Evolutionary conservation across 2,329 filamentous ascomycete genomes (phyloP).

Genomic region (Chrysosporium keratinophilum): DNA sequence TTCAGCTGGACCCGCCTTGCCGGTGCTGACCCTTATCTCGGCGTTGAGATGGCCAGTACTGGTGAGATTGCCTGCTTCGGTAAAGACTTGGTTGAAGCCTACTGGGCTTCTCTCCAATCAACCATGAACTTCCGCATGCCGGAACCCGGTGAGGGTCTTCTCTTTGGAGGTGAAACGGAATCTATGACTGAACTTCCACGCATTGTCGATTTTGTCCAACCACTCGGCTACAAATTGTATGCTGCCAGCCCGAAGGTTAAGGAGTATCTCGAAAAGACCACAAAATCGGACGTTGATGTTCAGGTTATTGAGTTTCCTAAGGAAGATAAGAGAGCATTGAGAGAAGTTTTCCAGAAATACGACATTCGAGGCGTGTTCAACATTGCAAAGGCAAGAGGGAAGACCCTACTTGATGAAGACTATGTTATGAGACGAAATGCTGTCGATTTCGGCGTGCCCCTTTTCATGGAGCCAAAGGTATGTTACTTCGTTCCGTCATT

Average conservation of each 20-base stretch:
- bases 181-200: slow-evolving; percentile 60
- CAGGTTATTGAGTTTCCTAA: slow-evolving; percentile 95
- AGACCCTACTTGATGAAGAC: slow-evolving; percentile 80
- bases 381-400: slow-evolving; percentile 70
- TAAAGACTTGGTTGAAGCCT: slow-evolving; percentile 88
- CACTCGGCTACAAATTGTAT: slow-evolving; percentile 89
- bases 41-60: slow-evolving; percentile 93
- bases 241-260: slow-evolving; percentile 76
- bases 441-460: slow-evolving; percentile 91
- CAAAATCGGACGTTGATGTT: slow-evolving; percentile 57
- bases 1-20: slow-evolving; percentile 98
- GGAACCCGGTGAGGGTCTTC: slow-evolving; percentile 84
- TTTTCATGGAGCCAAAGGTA: slow-evolving; percentile 98
- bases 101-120: slow-evolving; percentile 92
- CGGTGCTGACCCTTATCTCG: slow-evolving; percentile 92
- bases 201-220: slow-evolving; percentile 76
- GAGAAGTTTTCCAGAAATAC: slow-evolving; percentile 94
- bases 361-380: slow-evolving; percentile 96
- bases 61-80: slow-evolving; percentile 99
- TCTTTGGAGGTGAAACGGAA: slow-evolving; percentile 76
- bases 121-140: slow-evolving; percentile 99
- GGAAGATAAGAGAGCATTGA: slow-evolving; percentile 85
- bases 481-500: slow-evolving; percentile 26
- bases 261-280: slow-evolving; percentile 62
- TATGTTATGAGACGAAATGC: slow-evolving; percentile 98